Conservation (phyloP, 306 rosid species). For the Begonia fuchsioides region DNA sequence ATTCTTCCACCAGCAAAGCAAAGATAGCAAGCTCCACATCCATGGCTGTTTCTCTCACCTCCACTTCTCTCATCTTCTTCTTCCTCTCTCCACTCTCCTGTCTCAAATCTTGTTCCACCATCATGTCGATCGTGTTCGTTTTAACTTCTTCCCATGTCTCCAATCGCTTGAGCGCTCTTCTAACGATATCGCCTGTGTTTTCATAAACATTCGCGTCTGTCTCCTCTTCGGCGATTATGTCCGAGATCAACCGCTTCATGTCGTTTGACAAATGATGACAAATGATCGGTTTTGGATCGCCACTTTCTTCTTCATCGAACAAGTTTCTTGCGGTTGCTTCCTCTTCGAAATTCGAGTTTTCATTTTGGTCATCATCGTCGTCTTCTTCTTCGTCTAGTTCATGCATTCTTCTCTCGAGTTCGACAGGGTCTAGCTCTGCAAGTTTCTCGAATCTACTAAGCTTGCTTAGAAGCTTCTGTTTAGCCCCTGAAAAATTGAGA, state of each 20-base stretch:
- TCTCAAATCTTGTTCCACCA: constrained; percentile 70
- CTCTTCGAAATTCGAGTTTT: too few relatives aligned
- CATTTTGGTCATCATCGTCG: too few relatives aligned
- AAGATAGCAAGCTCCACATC: constrained; percentile 59
- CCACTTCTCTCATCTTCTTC: constrained; percentile 41
- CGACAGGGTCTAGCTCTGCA: constrained; percentile 67
- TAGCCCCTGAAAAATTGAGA: constrained; percentile 41
- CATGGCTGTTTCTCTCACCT: constrained; percentile 26
- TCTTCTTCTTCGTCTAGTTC: constrained; percentile 31
- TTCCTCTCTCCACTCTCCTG: constrained; percentile 34
- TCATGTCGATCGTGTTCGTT: constrained; percentile 87
- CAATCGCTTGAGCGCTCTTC: constrained; percentile 42
- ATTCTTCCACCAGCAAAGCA: constrained; percentile 44
- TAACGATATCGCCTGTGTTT: constrained; percentile 23
- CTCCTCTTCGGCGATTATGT: constrained; percentile 63
- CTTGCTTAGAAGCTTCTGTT: constrained; percentile 55
- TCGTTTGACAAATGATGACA: constrained; percentile 19
- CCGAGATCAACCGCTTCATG: constrained; percentile 38
- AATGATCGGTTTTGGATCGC: constrained; percentile 15
- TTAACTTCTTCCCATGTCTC: constrained; percentile 70
- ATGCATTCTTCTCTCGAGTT: constrained; percentile 58
- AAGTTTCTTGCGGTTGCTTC: constrained; percentile 9
- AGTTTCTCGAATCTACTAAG: constrained; percentile 77
- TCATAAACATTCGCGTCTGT: constrained; percentile 8
- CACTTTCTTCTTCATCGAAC: constrained; percentile 24